Base-by-base conservation (phyloP, 2,329 filamentous ascomycete species). In the Colletotrichum noveboracense region DNA sequence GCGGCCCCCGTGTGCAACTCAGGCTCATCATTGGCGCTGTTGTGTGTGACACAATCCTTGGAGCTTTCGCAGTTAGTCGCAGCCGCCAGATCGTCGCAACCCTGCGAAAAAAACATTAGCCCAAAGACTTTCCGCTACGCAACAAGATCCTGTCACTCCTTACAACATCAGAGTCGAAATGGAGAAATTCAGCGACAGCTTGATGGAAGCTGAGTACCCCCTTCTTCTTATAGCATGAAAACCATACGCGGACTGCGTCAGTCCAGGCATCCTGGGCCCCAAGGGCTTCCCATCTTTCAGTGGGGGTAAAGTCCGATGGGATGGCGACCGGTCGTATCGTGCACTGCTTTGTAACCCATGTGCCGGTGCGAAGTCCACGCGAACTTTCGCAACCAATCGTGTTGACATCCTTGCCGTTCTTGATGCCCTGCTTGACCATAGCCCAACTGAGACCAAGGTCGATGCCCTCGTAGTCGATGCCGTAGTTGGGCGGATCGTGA, bases 111-210 rank as follows among this genome's bases (percentile, higher is more conserved):
- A 4, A 48, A 26, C 0, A 24, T 52, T 30, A 34, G 52, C 30
- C 1, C 1, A 38, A 38, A 38, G 0, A 38, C 34, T 16, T 1
- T 38, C 0, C 34, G 0, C 34, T 38, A 5, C 34, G 0, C 4
- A 38, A 8, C 14, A 16, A 16, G 2, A 38, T 38, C 34, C 0
- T 0, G 34, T 38, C 34, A 38, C 4, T 32, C 52, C 65, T 67
- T 55, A 67, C 65, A 0, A 1, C 16, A 0, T 56, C 32, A 26
- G 38, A 21, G n/a, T 38, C n/a, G 6, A 24, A 16, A 21, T 55
- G 24, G 7, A 67, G 28, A n/a, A 48, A 67, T 1, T 52, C 48
- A 21, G 38, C 48, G 28, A 67, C 21, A 21, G 38, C n/a, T 21
- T 55, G 26, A 26, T 38, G 30, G 21, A 67, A 67, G 38, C 24